These are phyloP conservation scores for Epichloe baconii DNA, from an alignment of 2,329 filamentous ascomycete species.

Conservation along the genomic window DNA sequence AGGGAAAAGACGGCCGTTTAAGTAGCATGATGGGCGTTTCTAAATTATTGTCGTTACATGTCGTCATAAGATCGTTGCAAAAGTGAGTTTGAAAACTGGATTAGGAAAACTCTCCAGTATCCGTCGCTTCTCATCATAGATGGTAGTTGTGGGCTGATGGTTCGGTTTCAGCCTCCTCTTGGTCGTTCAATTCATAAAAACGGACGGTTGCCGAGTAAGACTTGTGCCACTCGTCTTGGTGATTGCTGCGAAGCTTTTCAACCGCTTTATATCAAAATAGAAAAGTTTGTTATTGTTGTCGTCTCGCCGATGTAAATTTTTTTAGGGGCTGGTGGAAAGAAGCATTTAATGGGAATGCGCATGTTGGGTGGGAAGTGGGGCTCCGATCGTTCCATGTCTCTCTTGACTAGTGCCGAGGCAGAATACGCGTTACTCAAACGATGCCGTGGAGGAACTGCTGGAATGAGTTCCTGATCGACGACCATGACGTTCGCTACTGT, in stretches of 20 bases:
- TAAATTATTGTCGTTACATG: conserved; percentile 12
- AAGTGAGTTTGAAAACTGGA: conserved; percentile 6
- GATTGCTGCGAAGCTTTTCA: conserved; percentile 27
- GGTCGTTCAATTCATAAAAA: conserved; percentile 6
- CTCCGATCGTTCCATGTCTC: conserved; percentile 2
- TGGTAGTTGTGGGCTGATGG: not conserved
- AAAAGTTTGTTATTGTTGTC: not conserved
- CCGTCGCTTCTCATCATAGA: not conserved
- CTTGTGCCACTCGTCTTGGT: conserved; percentile 18
- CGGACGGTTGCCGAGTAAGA: conserved; percentile 4
- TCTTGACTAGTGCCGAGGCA: not conserved
- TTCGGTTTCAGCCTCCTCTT: conserved; percentile 2
- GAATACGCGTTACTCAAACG: conserved; percentile 34
- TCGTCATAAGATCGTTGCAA: conserved; percentile 16
- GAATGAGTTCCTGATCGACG: conserved; percentile 45
- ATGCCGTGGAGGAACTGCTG: conserved; percentile 49
- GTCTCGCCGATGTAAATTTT: not conserved
- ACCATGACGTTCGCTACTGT: conserved; percentile 30
- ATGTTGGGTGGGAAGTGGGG: not conserved
- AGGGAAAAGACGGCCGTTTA: not conserved
- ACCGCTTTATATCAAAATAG: conserved; percentile 16
- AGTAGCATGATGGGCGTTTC: conserved; percentile 5
- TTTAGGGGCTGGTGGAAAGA: not conserved
- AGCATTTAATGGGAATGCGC: not conserved
- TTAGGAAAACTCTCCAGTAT: not conserved